Conservation (phyloP, 2,329 filamentous ascomycete genomes). For the Microdochium bolleyi region DNA sequence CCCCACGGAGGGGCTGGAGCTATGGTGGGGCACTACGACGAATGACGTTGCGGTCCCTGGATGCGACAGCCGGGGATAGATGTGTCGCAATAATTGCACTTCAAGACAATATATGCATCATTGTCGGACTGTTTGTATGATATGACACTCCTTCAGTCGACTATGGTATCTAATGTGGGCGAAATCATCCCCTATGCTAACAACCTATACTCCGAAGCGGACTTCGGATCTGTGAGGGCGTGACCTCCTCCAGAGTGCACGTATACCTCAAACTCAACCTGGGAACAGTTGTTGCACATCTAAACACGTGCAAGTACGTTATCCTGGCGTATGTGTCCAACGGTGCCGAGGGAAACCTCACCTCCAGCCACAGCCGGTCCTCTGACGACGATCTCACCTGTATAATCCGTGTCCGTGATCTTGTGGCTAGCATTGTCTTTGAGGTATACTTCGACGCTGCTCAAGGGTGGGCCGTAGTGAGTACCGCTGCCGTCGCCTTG, state of each 20-base stretch:
- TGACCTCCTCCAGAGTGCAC: no score
- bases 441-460: slow-evolving; percentile 70
- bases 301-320: slow-evolving; percentile 50
- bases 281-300: background rate
- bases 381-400: slow-evolving; percentile 62
- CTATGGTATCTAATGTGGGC: no score
- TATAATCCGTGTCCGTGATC: slow-evolving; percentile 53
- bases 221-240: no score
- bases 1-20: background rate
- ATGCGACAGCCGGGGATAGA: no score
- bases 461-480: slow-evolving; percentile 79
- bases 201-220: no score
- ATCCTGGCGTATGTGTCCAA: slow-evolving; percentile 61
- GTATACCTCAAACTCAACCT: no score
- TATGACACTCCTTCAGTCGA: no score
- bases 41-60: background rate
- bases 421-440: slow-evolving; percentile 52
- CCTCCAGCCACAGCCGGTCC: slow-evolving; percentile 68
- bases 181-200: no score
- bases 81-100: no score
- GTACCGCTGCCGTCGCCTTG: slow-evolving; percentile 30
- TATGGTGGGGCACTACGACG: background rate
- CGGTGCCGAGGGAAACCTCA: slow-evolving; percentile 54
- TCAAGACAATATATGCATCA: no score
- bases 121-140: no score